Evolutionary conservation across 805 yeast genomes (phyloP), one percentile per base, ranked within the genome.

Genomic region (Metschnikowia cubensis): DNA sequence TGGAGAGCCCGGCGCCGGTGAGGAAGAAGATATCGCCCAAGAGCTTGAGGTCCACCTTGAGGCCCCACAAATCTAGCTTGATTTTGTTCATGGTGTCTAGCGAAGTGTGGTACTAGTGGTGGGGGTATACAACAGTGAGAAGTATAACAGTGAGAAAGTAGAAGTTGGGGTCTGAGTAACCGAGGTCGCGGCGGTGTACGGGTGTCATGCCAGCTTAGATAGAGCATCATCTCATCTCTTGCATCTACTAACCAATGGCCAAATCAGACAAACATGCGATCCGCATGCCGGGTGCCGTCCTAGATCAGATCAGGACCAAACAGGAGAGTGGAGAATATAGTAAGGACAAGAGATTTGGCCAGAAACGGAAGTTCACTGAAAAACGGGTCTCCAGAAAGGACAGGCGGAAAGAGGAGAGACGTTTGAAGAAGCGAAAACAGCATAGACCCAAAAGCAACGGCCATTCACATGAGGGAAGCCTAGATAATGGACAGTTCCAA

Each of bases 1-100:
- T 75, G 2, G 90, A 83, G 35, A 85, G 73, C 1, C 89, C 83
- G 2, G 91, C 87, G 18, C 90, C 77, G 3, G 76, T 71, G 42
- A 74, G 64, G 46, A 73, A 65, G 50, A 71, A 67, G 17, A 58
- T 41, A 53, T 73, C 77, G n/a, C 76, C 75, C 22, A 73, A 42
- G n/a, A 70, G 56, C 60, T 71, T 72, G 49, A 71, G 57, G 58
- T 72, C 73, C 18, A 72, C 41, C 50, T 70, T 70, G 49, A 72
- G 45, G 50, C 71, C 73, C 46, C 74, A 70, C 3, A 70, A 55
- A 41, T 72, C 75, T 18, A 70, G 45, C 47, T 67, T 69, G 45
- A 70, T 59, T 46, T 58, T 61, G 54, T 60, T 69, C 72, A 72
- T 70, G 3, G 36, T 35, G 22, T 22, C 17, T 22, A 25, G 8